Conservation (phyloP, 768 basidiomycete species). For the Hygrophorus pudorinus region DNA sequence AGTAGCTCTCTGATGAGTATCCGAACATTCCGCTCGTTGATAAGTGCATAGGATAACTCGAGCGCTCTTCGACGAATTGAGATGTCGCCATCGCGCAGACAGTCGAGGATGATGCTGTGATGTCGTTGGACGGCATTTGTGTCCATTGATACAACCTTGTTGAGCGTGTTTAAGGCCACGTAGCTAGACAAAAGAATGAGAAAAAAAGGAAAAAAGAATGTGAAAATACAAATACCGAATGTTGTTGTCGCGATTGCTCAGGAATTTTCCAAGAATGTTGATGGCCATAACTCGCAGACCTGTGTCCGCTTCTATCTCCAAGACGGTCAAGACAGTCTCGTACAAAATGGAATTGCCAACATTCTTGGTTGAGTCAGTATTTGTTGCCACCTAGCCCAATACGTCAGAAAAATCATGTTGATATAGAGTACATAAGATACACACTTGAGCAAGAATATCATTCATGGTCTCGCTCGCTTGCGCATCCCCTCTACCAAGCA, state of each 20-base stretch:
- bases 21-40: constrained; percentile 91
- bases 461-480: constrained; percentile 96
- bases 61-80: constrained; percentile 95
- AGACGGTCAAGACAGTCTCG: constrained; percentile 90
- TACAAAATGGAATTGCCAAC: constrained; percentile 98
- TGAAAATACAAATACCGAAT: constrained; percentile 60
- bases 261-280: constrained; percentile 96
- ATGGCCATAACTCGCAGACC: constrained; percentile 98
- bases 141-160: constrained; percentile 96
- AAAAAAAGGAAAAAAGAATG: not conserved
- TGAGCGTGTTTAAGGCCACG: constrained; percentile 94
- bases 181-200: constrained; percentile 46
- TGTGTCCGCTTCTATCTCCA: constrained; percentile 95
- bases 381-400: constrained; percentile 79
- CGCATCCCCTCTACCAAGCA: constrained; percentile 80
- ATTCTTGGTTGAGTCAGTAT: constrained; percentile 95
- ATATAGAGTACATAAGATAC: not conserved
- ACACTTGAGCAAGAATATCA: constrained; percentile 90
- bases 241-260: constrained; percentile 97
- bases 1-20: constrained; percentile 87
- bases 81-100: constrained; percentile 97
- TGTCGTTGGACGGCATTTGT: constrained; percentile 98
- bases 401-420: not conserved
- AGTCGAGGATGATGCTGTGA: constrained; percentile 97
- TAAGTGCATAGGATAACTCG: constrained; percentile 93